Evolutionary conservation across 1,284 basidiomycete species (phyloP).

Genomic region (Exobasidium cylindrosporum): DNA sequence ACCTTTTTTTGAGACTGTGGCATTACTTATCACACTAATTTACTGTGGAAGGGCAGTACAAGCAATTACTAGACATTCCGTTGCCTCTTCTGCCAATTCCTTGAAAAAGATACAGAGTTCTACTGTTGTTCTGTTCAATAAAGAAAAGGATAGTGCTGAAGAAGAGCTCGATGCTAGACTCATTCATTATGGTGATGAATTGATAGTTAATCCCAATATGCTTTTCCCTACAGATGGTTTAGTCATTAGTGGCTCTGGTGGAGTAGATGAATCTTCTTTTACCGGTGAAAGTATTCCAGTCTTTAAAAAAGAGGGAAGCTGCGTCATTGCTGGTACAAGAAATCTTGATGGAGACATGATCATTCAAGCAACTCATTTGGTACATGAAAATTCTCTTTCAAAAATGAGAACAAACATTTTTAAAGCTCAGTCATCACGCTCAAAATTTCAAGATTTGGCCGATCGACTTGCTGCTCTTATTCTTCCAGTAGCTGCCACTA

Average conservation of each 20-base stretch:
- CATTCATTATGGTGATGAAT: not conserved
- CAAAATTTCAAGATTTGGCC: not conserved
- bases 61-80: not conserved
- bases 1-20: conserved; percentile 2
- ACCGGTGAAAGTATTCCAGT: conserved; percentile 1
- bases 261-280: not conserved
- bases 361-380: not conserved
- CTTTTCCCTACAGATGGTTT: not conserved
- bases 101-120: no score
- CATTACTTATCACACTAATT: not conserved
- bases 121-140: no score
- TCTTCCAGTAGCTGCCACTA: not conserved
- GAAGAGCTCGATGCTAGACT: not conserved
- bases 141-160: not conserved
- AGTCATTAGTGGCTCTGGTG: not conserved
- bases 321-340: not conserved
- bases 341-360: not conserved
- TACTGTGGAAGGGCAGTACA: not conserved
- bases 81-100: not conserved
- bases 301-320: not conserved
- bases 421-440: not conserved
- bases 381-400: conserved; percentile 3
- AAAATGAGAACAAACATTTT: not conserved
- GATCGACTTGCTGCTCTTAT: not conserved
- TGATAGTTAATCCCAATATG: not conserved